Evolutionary conservation across 306 rosid species (phyloP), one percentile per base, ranked within the genome.

Genomic region (Rosa rugosa): DNA sequence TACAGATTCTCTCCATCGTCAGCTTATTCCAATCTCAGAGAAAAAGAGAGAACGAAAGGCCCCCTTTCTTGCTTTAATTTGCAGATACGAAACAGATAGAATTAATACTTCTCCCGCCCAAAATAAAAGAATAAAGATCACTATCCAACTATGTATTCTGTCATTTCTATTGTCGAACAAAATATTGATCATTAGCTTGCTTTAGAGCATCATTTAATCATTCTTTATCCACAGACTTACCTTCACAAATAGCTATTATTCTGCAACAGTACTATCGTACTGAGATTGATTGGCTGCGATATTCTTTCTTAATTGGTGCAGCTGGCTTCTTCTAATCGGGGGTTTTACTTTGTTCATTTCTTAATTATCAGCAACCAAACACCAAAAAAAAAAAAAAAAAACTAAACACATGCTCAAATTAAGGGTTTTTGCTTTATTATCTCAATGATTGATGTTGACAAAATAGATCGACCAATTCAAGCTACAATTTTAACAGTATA

Each of bases 1-100:
- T 75, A 80, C 84, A 87, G 51, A 54, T 85, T 86, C 47, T 79
- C 77, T 80, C 7, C 2, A 41, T 77, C 50, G 41, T 25, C 67
- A 62, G 16, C 40, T 36, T 71, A 31, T 69, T 66, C 69, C 54
- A 20, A 56, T 68, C 46, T 54, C 44, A 54, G 8, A 10, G 64
- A 46, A 34, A 44, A 12, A 64, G 38, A 76, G 59, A 5, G 47
- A 65, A 8, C 40, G 54, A 40, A 2, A 40, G 53, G 54, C 31
- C 42, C 36, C 10, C 78, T 6, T 22, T 34, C 8, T 18, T 56
- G 67, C 89, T 77, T 44, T 44, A 5, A n/a, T 88, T 88, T 47
- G 23, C 25, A 41, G 80, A 81, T 69, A 47, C 77, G 72, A 75
- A 69, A 75, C 77, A 47, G 18, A 59, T 2, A 49, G 84, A 75